Base-by-base conservation (phyloP, 768 basidiomycete species). In the Cubamyces sp. region DNA sequence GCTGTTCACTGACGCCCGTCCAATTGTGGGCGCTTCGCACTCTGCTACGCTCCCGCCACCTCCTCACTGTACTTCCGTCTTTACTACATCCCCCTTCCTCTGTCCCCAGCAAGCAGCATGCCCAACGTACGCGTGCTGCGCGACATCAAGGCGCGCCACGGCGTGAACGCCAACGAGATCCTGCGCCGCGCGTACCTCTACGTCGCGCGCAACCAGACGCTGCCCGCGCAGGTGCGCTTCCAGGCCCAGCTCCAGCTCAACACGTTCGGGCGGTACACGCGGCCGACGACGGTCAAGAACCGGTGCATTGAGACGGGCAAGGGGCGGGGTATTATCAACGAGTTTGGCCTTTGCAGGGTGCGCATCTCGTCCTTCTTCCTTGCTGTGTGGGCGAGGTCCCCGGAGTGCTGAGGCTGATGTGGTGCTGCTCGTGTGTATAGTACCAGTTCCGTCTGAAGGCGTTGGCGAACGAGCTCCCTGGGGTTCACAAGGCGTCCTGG, bases 191-290 rank as follows among this genome's bases (percentile, higher is more conserved):
- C 96, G 0, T 96, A 96, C 75, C 86, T 98, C 52, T 94, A 87
- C 75, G 91, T 98, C 67, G 94, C 96, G 23, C 85, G 96, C 62
- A 98, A 98, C 77, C 87, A 92, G 72, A 85, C 88, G 1, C 77
- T 98, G n/a, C 88, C 94, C 16, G 81, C 92, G 2, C 88, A 92
- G 71, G 84, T 98, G 49, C 91, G 96, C 58, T 92, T 95, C 74
- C 92, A 95, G 67, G 96, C 96, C 16, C 95, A 97, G 74, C 78
- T 98, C 63, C 94, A 97, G 71, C 81, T 97, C 52, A 96, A 96
- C 75, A 86, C 88, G 5, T 92, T 97, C 68, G 87, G 84, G 51
- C 83, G 85, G 25, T 88, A 93, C 73, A 89, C 92, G 0, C 86
- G 92, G 41, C 90, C 92, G n/a, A 87, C 87, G 15, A 87, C 87